These are phyloP conservation scores for Cercophora scortea DNA, from an alignment of 495 filamentous ascomycete genomes.

Conservation along the genomic window DNA sequence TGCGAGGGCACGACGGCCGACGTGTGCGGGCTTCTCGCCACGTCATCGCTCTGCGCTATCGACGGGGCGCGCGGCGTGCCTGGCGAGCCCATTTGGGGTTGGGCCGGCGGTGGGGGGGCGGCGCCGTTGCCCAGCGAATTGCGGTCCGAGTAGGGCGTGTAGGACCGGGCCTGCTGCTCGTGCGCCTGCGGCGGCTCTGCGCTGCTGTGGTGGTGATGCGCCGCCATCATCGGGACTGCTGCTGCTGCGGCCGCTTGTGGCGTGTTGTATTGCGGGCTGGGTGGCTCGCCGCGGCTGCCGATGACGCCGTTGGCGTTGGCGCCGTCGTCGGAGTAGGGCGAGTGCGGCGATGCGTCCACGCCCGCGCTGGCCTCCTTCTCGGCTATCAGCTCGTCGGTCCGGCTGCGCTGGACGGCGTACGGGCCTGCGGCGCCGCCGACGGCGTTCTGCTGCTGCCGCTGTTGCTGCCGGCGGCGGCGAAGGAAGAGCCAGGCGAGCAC, in stretches of 20 bases:
- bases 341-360: constrained; percentile 25
- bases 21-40: constrained; percentile 7
- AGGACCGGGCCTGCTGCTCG: constrained; percentile 16
- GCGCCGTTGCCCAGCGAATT: neutral
- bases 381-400: constrained; percentile 27
- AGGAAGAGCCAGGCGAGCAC: constrained; percentile 23
- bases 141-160: constrained; percentile 31
- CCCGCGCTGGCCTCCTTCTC: constrained; percentile 31
- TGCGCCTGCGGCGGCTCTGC: neutral
- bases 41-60: constrained; percentile 1
- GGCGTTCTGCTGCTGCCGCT: neutral
- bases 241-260: constrained; percentile 1
- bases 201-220: neutral
- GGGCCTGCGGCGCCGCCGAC: constrained; percentile 3
- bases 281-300: neutral
- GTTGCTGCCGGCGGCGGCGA: constrained; percentile 15
- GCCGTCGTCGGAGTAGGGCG: constrained; percentile 31
- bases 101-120: constrained; percentile 4
- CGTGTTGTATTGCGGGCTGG: neutral
- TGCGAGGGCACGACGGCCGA: constrained; percentile 14
- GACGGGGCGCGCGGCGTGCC: neutral
- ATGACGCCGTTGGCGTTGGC: neutral
- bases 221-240: neutral
- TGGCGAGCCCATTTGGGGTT: neutral
- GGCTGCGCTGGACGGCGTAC: constrained; percentile 15